Evolutionary conservation across 805 yeast species (phyloP).

Genomic region (Ogataea ramenticola): DNA sequence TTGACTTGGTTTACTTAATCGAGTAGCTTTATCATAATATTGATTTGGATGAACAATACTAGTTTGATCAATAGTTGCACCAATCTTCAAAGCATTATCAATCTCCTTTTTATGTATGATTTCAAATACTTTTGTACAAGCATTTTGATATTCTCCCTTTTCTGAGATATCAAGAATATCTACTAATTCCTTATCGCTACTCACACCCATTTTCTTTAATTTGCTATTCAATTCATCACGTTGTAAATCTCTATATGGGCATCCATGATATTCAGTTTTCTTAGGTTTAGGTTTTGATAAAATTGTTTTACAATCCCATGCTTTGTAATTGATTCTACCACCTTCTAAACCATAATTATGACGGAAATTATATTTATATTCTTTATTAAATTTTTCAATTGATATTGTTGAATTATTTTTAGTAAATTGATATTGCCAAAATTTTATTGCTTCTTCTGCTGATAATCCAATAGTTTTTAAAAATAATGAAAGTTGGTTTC

Average conservation of each 20-base stretch:
- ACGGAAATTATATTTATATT: constrained; percentile 80
- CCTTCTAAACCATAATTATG: constrained; percentile 89
- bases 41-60: constrained; percentile 81
- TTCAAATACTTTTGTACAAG: constrained; percentile 88
- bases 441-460: constrained; percentile 80
- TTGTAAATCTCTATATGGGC: constrained; percentile 79
- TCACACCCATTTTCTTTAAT: constrained; percentile 58
- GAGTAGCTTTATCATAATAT: constrained; percentile 73
- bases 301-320: constrained; percentile 79
- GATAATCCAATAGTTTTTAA: constrained; percentile 84
- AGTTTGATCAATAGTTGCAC: constrained; percentile 41
- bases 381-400: constrained; percentile 75
- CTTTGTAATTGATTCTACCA: constrained; percentile 73
- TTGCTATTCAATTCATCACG: constrained; percentile 53
- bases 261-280: constrained; percentile 74
- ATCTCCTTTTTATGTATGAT: constrained; percentile 45
- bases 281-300: constrained; percentile 64
- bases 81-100: constrained; percentile 27
- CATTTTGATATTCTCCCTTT: constrained; percentile 68
- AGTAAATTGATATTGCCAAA: constrained; percentile 76
- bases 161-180: constrained; percentile 61
- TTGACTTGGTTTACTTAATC: constrained; percentile 32
- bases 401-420: constrained; percentile 39
- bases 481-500: constrained; percentile 81
- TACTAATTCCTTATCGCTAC: constrained; percentile 41